phyloP scores from a whole-genome alignment of 495 filamentous ascomycete genomes.

The Rhypophila decipiens region DNA sequence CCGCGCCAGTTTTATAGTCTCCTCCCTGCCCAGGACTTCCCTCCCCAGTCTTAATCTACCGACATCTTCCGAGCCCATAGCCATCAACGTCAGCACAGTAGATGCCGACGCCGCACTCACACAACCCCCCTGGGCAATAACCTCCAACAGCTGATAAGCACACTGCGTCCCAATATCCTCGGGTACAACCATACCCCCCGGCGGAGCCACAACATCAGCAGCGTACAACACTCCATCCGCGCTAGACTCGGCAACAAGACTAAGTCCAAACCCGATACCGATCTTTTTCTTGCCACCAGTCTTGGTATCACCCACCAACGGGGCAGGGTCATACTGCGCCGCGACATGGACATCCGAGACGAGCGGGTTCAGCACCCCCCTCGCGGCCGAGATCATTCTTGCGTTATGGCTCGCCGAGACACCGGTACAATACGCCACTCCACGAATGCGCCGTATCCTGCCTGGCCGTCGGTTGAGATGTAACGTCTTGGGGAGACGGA shows the following conservation, averaged over 20 bases:
- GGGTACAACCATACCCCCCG: conserved; percentile 70
- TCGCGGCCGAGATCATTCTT: conserved; percentile 84
- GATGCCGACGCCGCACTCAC: conserved; percentile 60
- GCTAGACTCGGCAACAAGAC: conserved; percentile 84
- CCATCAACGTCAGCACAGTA: conserved; percentile 83
- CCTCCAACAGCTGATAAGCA: conserved; percentile 83
- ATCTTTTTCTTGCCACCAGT: conserved; percentile 45
- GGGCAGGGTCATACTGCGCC: conserved; percentile 62
- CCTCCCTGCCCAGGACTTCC: conserved; percentile 73
- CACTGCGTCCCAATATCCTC: conserved; percentile 86
- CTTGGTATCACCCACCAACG: conserved; percentile 56
- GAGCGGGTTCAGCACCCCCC: conserved; percentile 81
- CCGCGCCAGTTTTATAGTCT: conserved; percentile 68
- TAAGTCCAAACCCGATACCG: conserved; percentile 81
- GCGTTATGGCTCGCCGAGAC: conserved; percentile 88
- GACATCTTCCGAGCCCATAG: conserved; percentile 75
- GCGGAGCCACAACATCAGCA: conserved; percentile 77
- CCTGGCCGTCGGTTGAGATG: conserved; percentile 78
- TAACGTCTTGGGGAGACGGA: conserved; percentile 87
- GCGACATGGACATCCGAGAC: conserved; percentile 78
- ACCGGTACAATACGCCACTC: conserved; percentile 87
- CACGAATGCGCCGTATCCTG: conserved; percentile 79
- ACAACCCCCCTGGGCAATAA: conserved; percentile 74
- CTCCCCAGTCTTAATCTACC: conserved; percentile 55
- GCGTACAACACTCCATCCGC: conserved; percentile 73